Conservation (phyloP, 2,329 filamentous ascomycete species). For the Exophiala alcalophila region DNA sequence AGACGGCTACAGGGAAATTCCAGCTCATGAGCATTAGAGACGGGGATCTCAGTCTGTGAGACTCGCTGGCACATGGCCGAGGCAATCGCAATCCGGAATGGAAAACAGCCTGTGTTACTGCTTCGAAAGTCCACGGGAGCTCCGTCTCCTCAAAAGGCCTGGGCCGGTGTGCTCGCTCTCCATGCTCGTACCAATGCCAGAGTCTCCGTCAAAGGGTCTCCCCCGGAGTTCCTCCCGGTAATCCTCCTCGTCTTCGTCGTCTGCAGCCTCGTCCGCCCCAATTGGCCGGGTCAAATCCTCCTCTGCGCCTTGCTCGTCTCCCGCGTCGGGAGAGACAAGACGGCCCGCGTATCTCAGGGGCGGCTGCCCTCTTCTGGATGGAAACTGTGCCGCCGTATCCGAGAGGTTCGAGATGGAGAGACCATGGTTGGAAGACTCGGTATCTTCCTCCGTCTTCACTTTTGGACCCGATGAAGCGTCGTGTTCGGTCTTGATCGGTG, state of each 20-base stretch:
- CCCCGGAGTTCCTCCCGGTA: conserved; percentile 26
- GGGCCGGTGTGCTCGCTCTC: conserved; percentile 32
- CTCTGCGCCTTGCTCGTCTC: conserved; percentile 2
- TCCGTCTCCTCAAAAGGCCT: conserved; percentile 20
- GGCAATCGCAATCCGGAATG: no score
- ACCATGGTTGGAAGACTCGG: conserved; percentile 7
- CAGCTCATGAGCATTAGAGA: conserved; percentile 54
- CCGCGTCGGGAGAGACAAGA: neutral
- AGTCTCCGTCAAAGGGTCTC: conserved; percentile 40
- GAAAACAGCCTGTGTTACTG: conserved; percentile 5
- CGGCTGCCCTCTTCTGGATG: conserved; percentile 10
- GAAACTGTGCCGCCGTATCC: conserved; percentile 19
- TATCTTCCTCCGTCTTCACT: conserved; percentile 34
- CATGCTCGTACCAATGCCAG: conserved; percentile 55
- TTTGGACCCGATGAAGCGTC: neutral
- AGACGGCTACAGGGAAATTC: conserved; percentile 48
- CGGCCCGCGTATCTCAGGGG: conserved; percentile 31
- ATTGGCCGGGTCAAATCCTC: conserved; percentile 12
- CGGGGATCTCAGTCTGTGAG: conserved; percentile 58
- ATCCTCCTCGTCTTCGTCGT: conserved; percentile 32
- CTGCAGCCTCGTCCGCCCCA: conserved; percentile 23
- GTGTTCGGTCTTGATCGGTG: conserved; percentile 30
- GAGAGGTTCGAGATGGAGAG: conserved; percentile 14
- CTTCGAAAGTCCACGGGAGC: conserved; percentile 14
- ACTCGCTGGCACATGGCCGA: no score